Evolutionary conservation across 805 yeast species (phyloP), one percentile per base, ranked within the genome.

Genomic region (Pichia eremophila): DNA sequence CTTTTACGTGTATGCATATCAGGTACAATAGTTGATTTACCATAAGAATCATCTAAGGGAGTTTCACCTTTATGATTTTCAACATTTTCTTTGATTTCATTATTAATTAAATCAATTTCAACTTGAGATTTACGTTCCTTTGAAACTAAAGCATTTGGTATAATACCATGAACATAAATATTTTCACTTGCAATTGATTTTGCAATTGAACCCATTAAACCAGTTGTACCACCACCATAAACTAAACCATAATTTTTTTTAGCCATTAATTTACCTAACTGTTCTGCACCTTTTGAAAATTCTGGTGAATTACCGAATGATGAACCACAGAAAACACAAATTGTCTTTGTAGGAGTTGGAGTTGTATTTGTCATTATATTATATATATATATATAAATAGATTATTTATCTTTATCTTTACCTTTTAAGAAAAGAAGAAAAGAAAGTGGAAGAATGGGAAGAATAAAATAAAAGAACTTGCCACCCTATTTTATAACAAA

Each of bases 1-100:
- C 81, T 74, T 71, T 88, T 88, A 62, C 96, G 75, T 3, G 93
- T 83, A 66, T 88, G 96, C 95, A 88, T 88, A 60, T 86, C 95
- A 46, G 77, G 73, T 2, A 88, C 96, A 55, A 88, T 72, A 0
- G 89, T 83, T 15, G 95, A 84, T 57, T 77, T 75, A 35, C 95
- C 95, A 60, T 83, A 86, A 46, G 72, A 71, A 19, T 72, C 73
- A 54, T 77, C 79, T 3, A 83, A 68, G 31, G 85, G 86, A 8
- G 86, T 79, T 9, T 72, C 64, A 8, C 89, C 89, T 51, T 72
- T 72, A 61, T 82, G 88, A 58, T 78, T 74, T 44, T 79, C 80
- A 37, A 79, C 81, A 25, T 74, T 69, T 44, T 71, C 61, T 59
- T 73, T 70, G 44, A 80, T 62, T 51, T 71, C 69, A 15, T 69